These are phyloP conservation scores for Aspergillus ellipticus DNA, from an alignment of 495 filamentous ascomycete genomes.

Conservation along the genomic window DNA sequence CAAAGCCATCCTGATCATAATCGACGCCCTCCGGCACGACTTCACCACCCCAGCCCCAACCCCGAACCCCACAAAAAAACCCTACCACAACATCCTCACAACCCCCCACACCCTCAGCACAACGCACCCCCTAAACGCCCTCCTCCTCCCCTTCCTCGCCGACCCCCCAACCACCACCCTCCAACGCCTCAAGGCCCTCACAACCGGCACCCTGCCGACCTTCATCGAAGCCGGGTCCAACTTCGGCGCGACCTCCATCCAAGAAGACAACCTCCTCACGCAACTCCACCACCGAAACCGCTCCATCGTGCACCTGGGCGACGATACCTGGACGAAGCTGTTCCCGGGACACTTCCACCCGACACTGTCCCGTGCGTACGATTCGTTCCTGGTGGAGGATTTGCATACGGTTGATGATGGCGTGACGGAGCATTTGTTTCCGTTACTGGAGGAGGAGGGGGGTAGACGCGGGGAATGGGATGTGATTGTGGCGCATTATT, in stretches of 20 bases:
- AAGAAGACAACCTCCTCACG: slow-evolving; percentile 87
- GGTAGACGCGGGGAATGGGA: slow-evolving; percentile 84
- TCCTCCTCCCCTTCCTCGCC: slow-evolving; percentile 90
- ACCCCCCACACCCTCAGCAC: slow-evolving; percentile 74
- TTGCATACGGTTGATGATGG: slow-evolving; percentile 93
- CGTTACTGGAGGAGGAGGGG: slow-evolving; percentile 61
- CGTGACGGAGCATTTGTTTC: slow-evolving; percentile 82
- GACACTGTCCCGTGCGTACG: slow-evolving; percentile 76
- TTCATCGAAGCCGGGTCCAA: slow-evolving; percentile 90
- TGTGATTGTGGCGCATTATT: slow-evolving; percentile 81
- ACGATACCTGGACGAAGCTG: slow-evolving; percentile 89
- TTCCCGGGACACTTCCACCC: slow-evolving; percentile 87
- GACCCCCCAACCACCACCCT: slow-evolving; percentile 91
- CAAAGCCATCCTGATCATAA: slow-evolving; percentile 81
- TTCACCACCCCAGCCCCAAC: slow-evolving; percentile 75
- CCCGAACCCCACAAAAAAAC: slow-evolving; percentile 43
- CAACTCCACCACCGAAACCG: slow-evolving; percentile 74
- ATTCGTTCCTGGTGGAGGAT: slow-evolving; percentile 96
- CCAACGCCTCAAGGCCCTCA: slow-evolving; percentile 86
- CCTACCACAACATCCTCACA: slow-evolving; percentile 81
- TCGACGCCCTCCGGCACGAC: slow-evolving; percentile 92
- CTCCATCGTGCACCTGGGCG: slow-evolving; percentile 82
- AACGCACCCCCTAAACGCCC: slow-evolving; percentile 67
- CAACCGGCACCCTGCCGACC: slow-evolving; percentile 89
- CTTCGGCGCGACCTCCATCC: slow-evolving; percentile 88